A percentile compares a stretch with the other conserved stretches of the same genome.
These are phyloP conservation scores for Penicillium sp. DNA, from an alignment of 2,329 filamentous ascomycete species.

Conservation along the genomic window DNA sequence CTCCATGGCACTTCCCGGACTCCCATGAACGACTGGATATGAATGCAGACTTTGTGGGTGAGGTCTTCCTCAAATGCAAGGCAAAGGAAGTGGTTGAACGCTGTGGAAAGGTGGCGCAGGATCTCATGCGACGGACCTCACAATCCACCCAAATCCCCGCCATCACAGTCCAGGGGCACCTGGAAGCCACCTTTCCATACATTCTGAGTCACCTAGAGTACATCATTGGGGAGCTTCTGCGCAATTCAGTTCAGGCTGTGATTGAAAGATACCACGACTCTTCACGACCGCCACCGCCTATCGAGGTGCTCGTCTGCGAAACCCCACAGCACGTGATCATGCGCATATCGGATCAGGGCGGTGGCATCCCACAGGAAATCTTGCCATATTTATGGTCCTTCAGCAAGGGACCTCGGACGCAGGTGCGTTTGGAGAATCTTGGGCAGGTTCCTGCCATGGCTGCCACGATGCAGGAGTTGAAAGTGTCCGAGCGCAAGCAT, in stretches of 20 bases:
- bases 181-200: conserved; percentile 89
- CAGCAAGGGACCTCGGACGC: conserved; percentile 80
- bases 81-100: conserved; percentile 83
- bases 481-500: conserved; percentile 41
- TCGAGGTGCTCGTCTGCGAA: conserved; percentile 93
- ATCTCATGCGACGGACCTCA: conserved; percentile 72
- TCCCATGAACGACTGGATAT: conserved; percentile 62
- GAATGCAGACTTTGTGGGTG: conserved; percentile 84
- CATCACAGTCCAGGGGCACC: conserved; percentile 78
- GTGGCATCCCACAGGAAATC: conserved; percentile 80
- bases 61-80: conserved; percentile 91
- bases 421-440: conserved; percentile 77
- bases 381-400: conserved; percentile 95
- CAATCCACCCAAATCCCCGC: conserved; percentile 71
- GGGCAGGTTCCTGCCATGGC: conserved; percentile 84
- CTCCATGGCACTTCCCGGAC: conserved; percentile 82
- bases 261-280: conserved; percentile 66
- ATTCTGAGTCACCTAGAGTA: conserved; percentile 96
- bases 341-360: conserved; percentile 90
- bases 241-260: conserved; percentile 91
- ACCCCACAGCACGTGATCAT: conserved; percentile 93
- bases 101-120: conserved; percentile 72
- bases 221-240: conserved; percentile 89
- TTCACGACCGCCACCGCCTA: conserved; percentile 63
- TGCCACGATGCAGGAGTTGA: conserved; percentile 86